These are phyloP conservation scores for Apiospora hydei DNA, from an alignment of 2,329 filamentous ascomycete genomes.

Conservation along the genomic window DNA sequence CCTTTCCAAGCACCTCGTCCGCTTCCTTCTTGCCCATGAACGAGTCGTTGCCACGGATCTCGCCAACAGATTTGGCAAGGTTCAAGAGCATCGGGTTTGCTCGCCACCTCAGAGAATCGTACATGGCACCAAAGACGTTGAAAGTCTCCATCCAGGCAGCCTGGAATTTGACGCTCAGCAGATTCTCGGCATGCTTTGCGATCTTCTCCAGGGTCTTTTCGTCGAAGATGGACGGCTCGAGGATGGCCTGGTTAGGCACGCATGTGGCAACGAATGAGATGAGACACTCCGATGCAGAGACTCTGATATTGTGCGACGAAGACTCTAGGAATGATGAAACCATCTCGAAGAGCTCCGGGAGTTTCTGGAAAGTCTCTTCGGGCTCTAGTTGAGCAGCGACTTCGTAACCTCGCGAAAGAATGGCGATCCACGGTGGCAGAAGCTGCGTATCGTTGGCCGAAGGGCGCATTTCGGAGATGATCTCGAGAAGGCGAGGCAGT, in stretches of 20 bases:
- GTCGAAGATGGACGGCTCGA: conserved; percentile 91
- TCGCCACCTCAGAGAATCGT: conserved; percentile 85
- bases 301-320: conserved; percentile 88
- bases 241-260: conserved; percentile 80
- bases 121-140: conserved; percentile 84
- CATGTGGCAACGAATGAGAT: conserved; percentile 94
- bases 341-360: conserved; percentile 84
- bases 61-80: conserved; percentile 81
- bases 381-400: conserved; percentile 88
- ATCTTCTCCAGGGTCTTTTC: conserved; percentile 89
- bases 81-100: conserved; percentile 79
- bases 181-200: conserved; percentile 72
- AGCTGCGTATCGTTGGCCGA: conserved; percentile 94
- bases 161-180: conserved; percentile 91
- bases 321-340: conserved; percentile 85
- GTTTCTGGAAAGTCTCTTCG: conserved; percentile 88
- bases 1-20: conserved; percentile 87
- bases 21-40: conserved; percentile 96
- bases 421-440: conserved; percentile 94
- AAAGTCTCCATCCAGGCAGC: conserved; percentile 95
- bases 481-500: conserved; percentile 85
- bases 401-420: conserved; percentile 92
- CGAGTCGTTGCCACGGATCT: conserved; percentile 84
- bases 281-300: conserved; percentile 93
- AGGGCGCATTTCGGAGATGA: conserved; percentile 90